phyloP scores from a whole-genome alignment of 2,329 filamentous ascomycete species.

The Pseudovirgaria hyperparasitica region DNA sequence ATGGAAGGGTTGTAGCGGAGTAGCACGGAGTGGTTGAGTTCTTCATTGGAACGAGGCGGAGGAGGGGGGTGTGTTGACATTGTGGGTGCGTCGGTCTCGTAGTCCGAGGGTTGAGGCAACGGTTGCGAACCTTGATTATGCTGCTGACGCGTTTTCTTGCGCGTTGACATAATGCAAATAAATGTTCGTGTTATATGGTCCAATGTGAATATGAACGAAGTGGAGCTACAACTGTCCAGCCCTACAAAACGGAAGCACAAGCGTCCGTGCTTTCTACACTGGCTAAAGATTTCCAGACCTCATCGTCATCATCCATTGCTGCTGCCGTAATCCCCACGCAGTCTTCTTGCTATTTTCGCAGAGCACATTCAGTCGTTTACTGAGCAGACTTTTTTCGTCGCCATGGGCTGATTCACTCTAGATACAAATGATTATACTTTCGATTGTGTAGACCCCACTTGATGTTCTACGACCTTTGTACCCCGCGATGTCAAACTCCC shows the following conservation, averaged over 20 bases:
- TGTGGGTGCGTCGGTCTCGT: constrained; percentile 34
- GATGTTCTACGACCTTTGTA: background rate
- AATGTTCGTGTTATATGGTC: constrained; percentile 10
- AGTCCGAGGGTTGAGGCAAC: constrained; percentile 39
- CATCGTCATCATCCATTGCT: too few relatives aligned
- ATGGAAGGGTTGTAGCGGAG: constrained; percentile 69
- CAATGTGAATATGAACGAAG: constrained; percentile 1
- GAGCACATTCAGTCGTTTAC: too few relatives aligned
- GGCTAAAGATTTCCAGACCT: too few relatives aligned
- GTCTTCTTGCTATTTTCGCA: too few relatives aligned
- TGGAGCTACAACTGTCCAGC: background rate
- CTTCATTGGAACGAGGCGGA: constrained; percentile 57
- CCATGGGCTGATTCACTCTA: too few relatives aligned
- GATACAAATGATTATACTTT: too few relatives aligned
- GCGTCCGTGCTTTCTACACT: background rate
- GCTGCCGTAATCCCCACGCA: too few relatives aligned
- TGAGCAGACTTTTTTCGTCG: too few relatives aligned
- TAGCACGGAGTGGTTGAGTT: constrained; percentile 78
- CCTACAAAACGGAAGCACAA: background rate
- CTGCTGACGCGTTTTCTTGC: constrained; percentile 21
- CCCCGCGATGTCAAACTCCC: constrained; percentile 2
- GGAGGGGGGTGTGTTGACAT: constrained; percentile 23
- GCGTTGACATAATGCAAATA: constrained; percentile 17
- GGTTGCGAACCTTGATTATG: too few relatives aligned
- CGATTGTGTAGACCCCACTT: background rate